A percentile compares a stretch with the other conserved stretches of the same genome.
Evolutionary conservation across 208 protist species (phyloP).

Genomic region (Tritrichomonas foetus): DNA sequence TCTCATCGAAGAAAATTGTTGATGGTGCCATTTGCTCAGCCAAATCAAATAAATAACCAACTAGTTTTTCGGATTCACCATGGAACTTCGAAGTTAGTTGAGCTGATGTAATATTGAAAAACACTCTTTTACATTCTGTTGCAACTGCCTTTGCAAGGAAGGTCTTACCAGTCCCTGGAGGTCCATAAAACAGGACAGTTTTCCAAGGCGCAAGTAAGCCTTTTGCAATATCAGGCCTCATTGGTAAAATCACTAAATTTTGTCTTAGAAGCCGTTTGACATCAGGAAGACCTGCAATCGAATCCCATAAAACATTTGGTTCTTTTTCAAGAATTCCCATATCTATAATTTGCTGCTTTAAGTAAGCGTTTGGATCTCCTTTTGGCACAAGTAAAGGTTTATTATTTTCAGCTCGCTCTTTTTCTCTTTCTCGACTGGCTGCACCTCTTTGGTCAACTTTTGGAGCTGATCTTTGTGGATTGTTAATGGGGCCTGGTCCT

Average conservation of each 20-base stretch:
- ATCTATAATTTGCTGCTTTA: slow-evolving; percentile 27
- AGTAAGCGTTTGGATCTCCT: neutral
- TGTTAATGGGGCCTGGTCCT: neutral
- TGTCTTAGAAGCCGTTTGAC: slow-evolving; percentile 62
- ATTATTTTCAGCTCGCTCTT: neutral
- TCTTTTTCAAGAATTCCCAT: neutral
- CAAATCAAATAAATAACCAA: slow-evolving; percentile 71
- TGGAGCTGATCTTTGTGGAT: neutral
- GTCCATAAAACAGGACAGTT: slow-evolving; percentile 49
- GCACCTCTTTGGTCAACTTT: too few relatives aligned
- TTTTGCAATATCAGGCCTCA: slow-evolving; percentile 60
- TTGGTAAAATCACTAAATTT: slow-evolving; percentile 57
- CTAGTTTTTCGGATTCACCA: slow-evolving; percentile 69
- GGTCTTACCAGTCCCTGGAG: slow-evolving; percentile 58
- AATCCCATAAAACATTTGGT: neutral
- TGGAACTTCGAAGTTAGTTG: slow-evolving; percentile 71
- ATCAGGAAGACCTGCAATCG: slow-evolving; percentile 15
- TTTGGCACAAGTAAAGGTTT: neutral
- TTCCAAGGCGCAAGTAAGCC: slow-evolving; percentile 49
- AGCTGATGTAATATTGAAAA: slow-evolving; percentile 69
- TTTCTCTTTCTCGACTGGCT: too few relatives aligned
- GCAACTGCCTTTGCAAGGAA: slow-evolving; percentile 71
- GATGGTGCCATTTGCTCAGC: slow-evolving; percentile 63
- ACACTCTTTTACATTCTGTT: slow-evolving; percentile 62
- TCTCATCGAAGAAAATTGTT: slow-evolving; percentile 74